phyloP scores from a whole-genome alignment of 306 rosid species.

The Glycine latifolia region DNA sequence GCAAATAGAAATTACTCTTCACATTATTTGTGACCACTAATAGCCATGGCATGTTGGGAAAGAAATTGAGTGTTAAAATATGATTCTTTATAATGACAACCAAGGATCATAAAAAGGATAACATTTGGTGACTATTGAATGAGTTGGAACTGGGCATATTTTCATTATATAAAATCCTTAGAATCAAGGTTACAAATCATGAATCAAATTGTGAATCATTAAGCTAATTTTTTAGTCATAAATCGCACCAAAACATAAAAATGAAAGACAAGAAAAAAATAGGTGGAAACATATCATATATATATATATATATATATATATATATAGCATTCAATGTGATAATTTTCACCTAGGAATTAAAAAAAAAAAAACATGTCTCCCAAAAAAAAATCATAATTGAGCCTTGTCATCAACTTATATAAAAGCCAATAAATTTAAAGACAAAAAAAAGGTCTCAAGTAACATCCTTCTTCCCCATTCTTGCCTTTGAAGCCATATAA shows the following conservation, averaged over 20 bases:
- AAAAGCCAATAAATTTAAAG: too few relatives aligned
- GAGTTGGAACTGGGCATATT: conserved; percentile 26
- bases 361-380: too few relatives aligned
- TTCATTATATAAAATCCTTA: conserved; percentile 31
- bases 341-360: too few relatives aligned
- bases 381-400: too few relatives aligned
- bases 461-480: too few relatives aligned
- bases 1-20: conserved; percentile 28
- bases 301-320: too few relatives aligned
- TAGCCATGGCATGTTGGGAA: conserved; percentile 34
- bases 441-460: too few relatives aligned
- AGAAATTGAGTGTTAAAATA: conserved; percentile 34
- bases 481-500: too few relatives aligned
- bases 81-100: conserved; percentile 32
- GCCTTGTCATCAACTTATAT: too few relatives aligned
- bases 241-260: not conserved
- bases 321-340: too few relatives aligned
- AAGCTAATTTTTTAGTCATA: not conserved
- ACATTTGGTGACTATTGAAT: conserved; percentile 15
- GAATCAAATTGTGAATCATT: not conserved
- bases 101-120: conserved; percentile 5
- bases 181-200: not conserved
- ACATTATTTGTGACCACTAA: conserved; percentile 20
- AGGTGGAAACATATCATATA: too few relatives aligned
- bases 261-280: not conserved